Conservation (phyloP, 768 basidiomycete genomes). For the Lentinula raphanica region DNA sequence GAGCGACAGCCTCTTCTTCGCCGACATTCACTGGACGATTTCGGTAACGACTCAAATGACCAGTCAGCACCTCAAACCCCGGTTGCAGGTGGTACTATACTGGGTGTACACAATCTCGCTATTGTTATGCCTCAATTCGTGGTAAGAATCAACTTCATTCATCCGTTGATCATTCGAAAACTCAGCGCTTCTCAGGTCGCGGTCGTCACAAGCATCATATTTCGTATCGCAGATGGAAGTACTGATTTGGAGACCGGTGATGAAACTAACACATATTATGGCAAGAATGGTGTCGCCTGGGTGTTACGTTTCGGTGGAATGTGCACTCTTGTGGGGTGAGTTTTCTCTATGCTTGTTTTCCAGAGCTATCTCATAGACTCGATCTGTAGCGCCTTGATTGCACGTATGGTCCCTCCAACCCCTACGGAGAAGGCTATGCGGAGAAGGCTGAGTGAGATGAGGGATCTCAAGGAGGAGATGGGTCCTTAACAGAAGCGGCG, state of each 20-base stretch:
- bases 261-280: constrained; percentile 53
- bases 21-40: constrained; percentile 46
- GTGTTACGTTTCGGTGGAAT: constrained; percentile 70
- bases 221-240: constrained; percentile 69
- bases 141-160: constrained; percentile 47
- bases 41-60: constrained; percentile 33
- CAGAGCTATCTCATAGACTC: neutral
- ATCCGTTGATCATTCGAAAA: neutral
- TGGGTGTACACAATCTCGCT: constrained; percentile 93
- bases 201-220: constrained; percentile 80
- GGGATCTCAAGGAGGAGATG: constrained; percentile 54
- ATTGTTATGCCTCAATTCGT: constrained; percentile 94
- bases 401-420: constrained; percentile 82
- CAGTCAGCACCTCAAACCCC: constrained; percentile 35
- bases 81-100: constrained; percentile 82
- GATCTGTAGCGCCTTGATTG: constrained; percentile 66
- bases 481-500: neutral
- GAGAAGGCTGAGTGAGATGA: constrained; percentile 74
- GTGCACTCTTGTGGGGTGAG: constrained; percentile 56
- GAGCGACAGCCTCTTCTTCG: constrained; percentile 58
- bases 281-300: constrained; percentile 91
- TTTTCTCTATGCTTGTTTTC: neutral
- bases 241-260: constrained; percentile 37
- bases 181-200: constrained; percentile 52
- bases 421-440: constrained; percentile 90